Evolutionary conservation across 2,329 filamentous ascomycete species (phyloP), one percentile per base, ranked within the genome.

Genomic region (Dryadomyces quercivorus): DNA sequence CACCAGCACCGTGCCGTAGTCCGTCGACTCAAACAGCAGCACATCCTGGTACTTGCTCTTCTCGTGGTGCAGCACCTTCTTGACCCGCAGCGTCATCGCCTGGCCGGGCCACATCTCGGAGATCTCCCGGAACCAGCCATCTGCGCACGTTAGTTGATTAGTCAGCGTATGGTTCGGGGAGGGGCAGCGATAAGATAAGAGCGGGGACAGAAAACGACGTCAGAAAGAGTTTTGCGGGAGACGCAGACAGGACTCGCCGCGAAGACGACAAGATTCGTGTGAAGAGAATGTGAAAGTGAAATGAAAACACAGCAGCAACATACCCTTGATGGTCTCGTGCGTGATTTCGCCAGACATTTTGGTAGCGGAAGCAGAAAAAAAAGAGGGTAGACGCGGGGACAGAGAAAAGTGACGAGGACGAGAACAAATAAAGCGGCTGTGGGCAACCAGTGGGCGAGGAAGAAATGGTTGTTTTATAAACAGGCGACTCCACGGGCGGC

Each of bases 121-220:
- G 75, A 95, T 91, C 77, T 98, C 93, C 72, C 90, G 88, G 86
- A 98, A 98, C 93, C 93, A 98, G 76, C 92, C 93, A 95, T 97
- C 93, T 95, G 63, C n/a, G n/a, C n/a, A n/a, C n/a, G n/a, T n/a
- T 16, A 47, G 51, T 5, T 20, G 18, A 55, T 40, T 47, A 26
- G 20, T 40, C 51, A 50, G 42, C 53, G 8, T 21, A 18, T 16
- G 49, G 52, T 46, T 21, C n/a, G n/a, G n/a, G n/a, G 52, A 44
- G 51, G 52, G 53, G 54, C 26, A 21, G 18, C 52, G 56, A 59
- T 56, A 53, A 53, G 26, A 55, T 54, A 50, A 58, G 51, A 51
- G 53, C 51, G 50, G 51, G 54, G 51, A 16, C 43, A 40, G 45
- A 57, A 61, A 59, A 46, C 18, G 12, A 48, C 31, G 8, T 15